These are phyloP conservation scores for Cryptococcus jaspeensis DNA, from an alignment of 1,284 basidiomycete genomes.

Conservation along the genomic window DNA sequence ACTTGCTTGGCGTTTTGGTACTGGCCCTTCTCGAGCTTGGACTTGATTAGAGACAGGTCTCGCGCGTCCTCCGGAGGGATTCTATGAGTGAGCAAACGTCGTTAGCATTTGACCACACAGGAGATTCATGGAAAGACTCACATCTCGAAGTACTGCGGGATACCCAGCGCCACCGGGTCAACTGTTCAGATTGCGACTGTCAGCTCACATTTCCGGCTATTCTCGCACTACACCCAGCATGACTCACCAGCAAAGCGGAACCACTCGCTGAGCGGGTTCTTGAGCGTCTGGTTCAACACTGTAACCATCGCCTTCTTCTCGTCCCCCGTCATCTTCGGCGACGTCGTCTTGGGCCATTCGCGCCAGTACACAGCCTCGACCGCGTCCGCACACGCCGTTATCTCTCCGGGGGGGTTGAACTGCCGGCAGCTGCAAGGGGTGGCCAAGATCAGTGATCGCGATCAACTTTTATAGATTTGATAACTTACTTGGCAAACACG, in stretches of 20 bases:
- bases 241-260: slow-evolving; percentile 71
- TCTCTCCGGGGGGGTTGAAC: slow-evolving; percentile 73
- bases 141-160: slow-evolving; percentile 48
- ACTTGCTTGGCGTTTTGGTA: slow-evolving; percentile 37
- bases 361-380: slow-evolving; percentile 75
- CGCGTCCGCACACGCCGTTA: slow-evolving; percentile 67
- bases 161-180: slow-evolving; percentile 42
- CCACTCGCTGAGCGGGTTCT: slow-evolving; percentile 71
- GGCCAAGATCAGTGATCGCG: slow-evolving; percentile 1
- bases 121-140: slow-evolving; percentile 61
- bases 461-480: too few species aligned
- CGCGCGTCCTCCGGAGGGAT: slow-evolving; percentile 66
- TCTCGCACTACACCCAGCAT: not conserved
- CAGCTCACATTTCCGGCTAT: not conserved
- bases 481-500: slow-evolving; percentile 71
- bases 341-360: slow-evolving; percentile 80
- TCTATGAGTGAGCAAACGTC: slow-evolving; percentile 10
- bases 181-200: slow-evolving; percentile 23
- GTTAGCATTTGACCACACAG: slow-evolving; percentile 59
- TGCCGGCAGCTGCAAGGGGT: slow-evolving; percentile 59
- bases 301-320: slow-evolving; percentile 79
- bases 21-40: slow-evolving; percentile 64
- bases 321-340: slow-evolving; percentile 69
- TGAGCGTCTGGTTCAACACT: slow-evolving; percentile 68
- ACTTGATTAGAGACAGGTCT: slow-evolving; percentile 78